A percentile compares a stretch with the other conserved stretches of the same genome.
Evolutionary conservation across 2,329 filamentous ascomycete genomes (phyloP).

Genomic region (Trichoderma atroviride): DNA sequence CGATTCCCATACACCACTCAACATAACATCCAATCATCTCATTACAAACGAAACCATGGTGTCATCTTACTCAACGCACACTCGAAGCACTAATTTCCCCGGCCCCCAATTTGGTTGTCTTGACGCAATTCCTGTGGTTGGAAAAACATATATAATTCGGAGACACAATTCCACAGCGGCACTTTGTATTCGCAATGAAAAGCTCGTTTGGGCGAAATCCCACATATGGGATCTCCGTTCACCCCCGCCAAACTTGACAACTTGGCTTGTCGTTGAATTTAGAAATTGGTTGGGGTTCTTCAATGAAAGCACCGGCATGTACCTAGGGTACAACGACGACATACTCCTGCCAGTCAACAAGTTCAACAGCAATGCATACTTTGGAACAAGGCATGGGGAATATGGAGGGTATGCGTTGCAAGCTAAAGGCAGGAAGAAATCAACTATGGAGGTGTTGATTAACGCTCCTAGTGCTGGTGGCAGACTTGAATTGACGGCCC

Average conservation of each 20-base stretch:
- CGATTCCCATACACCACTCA: background rate
- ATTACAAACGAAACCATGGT: no score
- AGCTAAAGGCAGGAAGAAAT: no score
- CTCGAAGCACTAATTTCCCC: no score
- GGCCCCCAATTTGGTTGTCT: no score
- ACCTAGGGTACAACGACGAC: background rate
- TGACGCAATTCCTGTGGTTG: background rate
- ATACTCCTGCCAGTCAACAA: background rate
- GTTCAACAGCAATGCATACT: background rate
- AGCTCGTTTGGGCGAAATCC: no score
- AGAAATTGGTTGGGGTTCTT: background rate
- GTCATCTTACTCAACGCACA: no score
- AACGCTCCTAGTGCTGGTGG: no score
- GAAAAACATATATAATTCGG: background rate
- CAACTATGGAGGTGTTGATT: no score
- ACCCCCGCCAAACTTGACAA: background rate
- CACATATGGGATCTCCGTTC: accelerated
- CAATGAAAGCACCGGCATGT: background rate
- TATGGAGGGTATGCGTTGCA: background rate
- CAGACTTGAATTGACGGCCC: no score
- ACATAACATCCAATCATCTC: background rate
- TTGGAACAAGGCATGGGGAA: background rate
- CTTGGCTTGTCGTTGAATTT: background rate
- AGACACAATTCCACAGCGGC: background rate
- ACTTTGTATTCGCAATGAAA: no score